Base-by-base conservation (phyloP, 2,329 filamentous ascomycete species). In the Xylariales sp. region DNA sequence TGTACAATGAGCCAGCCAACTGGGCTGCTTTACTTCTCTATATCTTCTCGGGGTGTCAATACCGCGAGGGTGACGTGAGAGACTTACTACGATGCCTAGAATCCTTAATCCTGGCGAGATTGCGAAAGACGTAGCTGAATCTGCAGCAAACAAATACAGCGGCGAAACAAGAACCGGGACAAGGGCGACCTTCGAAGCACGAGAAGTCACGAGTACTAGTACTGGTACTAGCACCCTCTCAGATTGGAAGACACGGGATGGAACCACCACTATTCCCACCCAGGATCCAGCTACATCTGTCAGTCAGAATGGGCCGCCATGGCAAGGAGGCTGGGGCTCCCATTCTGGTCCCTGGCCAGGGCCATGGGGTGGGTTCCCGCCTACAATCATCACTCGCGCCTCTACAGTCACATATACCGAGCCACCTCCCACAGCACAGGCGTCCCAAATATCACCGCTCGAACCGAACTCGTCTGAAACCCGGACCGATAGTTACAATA, bases 381-480 rank as follows among this genome's bases (percentile, higher is more conserved):
- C 62, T 23, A 36, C 62, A 30, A 12, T 59, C 18, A 16, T 59
- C 16, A 62, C 66, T 32, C 18, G 55, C 30, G 60, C 66, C 49
- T 49, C 62, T 41, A 59, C 58, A 2, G 62, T 54, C 39, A 57
- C 36, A 43, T 60, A 60, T 61, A 62, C 57, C n/a, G 45, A 65
- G 10, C 41, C 32, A 16, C 36, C 32, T 9, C 30, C 45, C 14
- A 61, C 57, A 5, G 18, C 16, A 41, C 10, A 43, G 5, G 14
- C 36, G 7, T 61, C 57, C 23, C 57, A 53, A 34, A 34, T 41
- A 3, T 36, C 41, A 48, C 41, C 52, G 28, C 36, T 48, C 12
- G 48, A 18, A 18, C n/a, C 52, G 36, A 59, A 23, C 14, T n/a
- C 48, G 46, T 46, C 58, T 5, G 34, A 9, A 55, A 18, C 5